Base-by-base conservation (phyloP, 129 eudicot species). In the Saposhnikovia divaricata region DNA sequence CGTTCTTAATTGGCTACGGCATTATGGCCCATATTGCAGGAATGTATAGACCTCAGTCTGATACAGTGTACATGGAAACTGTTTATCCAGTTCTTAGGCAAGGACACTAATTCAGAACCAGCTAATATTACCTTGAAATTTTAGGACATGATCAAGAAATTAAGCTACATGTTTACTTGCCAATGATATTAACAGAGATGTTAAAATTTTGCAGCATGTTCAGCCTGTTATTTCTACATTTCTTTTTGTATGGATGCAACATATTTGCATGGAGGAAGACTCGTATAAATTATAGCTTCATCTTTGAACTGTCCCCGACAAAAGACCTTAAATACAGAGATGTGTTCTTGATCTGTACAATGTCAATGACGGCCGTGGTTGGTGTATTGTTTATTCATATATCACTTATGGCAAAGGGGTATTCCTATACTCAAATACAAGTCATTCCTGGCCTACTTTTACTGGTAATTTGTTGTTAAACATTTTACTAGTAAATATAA, bases 71-170 rank as follows among this genome's bases (percentile, higher is more conserved):
- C 93, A 92, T 96, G 99, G 99, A 92, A 87, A 96, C 99, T 13
- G 99, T 96, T 31, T 96, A 92, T 63, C 99, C 99, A 53, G 87
- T 96, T 38, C 91, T 92, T 51, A 96, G 99, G 98, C 91, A 96
- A 82, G 88, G 37, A 27, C 47, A 14, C 50, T 28, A 81, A 2
- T 19, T 23, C 39, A 59, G 34, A 65, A 50, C 44, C 40, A 74
- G 55, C 74, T 68, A 28, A 63, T 72, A 48, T 72, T 38, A 51
- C 14, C 23, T 45, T 46, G 4, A 78, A 61, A 15, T 46, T 15
- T 44, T 2, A 75, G 6, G 47, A 21, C 14, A 75, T 4, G 46
- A n/a, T 27, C 34, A 44, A 11, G 21, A 21, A 25, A 1, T 45
- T 74, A 0, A 31, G 42, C 16, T 13, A 31, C 74, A 43, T 9